phyloP scores from a whole-genome alignment of 805 yeast species.

The Ogataea glucozyma region DNA sequence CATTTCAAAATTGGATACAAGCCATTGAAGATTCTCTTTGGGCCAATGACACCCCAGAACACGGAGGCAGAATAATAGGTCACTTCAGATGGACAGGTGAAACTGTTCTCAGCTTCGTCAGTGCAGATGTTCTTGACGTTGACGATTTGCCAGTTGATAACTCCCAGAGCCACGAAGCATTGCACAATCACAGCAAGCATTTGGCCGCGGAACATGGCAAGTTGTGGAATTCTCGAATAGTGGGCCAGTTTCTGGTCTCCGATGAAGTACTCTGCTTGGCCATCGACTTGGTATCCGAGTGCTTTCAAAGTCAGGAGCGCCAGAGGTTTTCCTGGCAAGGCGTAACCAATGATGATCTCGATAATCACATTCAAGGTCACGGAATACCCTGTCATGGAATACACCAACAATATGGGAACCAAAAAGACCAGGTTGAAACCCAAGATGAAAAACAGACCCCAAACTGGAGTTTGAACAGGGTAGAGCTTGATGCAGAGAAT shows the following conservation, averaged over 20 bases:
- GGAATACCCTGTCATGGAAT: slow-evolving; percentile 59
- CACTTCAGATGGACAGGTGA: slow-evolving; percentile 46
- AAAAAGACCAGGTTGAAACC: slow-evolving; percentile 55
- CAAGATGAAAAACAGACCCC: slow-evolving; percentile 61
- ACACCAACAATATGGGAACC: slow-evolving; percentile 61
- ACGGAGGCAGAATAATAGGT: slow-evolving; percentile 56
- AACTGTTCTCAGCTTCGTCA: slow-evolving; percentile 42
- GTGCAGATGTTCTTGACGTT: slow-evolving; percentile 45
- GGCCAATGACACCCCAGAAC: slow-evolving; percentile 69
- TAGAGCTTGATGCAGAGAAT: slow-evolving; percentile 41
- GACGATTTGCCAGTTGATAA: slow-evolving; percentile 40
- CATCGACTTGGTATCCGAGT: slow-evolving; percentile 54
- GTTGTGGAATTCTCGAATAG: slow-evolving; percentile 64
- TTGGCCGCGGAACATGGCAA: slow-evolving; percentile 56
- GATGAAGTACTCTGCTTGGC: slow-evolving; percentile 54
- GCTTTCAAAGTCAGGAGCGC: slow-evolving; percentile 66
- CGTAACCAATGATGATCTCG: slow-evolving; percentile 65
- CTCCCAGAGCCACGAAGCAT: slow-evolving; percentile 42
- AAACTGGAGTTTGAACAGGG: slow-evolving; percentile 58
- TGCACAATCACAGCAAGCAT: slow-evolving; percentile 47
- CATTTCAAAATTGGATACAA: slow-evolving; percentile 53
- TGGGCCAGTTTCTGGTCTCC: slow-evolving; percentile 64
- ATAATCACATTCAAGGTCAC: slow-evolving; percentile 63
- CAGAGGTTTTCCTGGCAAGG: slow-evolving; percentile 60
- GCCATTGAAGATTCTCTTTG: slow-evolving; percentile 52